Percentiles rank a stretch among this genome's conserved stretches.
These are phyloP conservation scores for Rhododendron vialii DNA, from an alignment of 148 eudicot species.

Conservation along the genomic window DNA sequence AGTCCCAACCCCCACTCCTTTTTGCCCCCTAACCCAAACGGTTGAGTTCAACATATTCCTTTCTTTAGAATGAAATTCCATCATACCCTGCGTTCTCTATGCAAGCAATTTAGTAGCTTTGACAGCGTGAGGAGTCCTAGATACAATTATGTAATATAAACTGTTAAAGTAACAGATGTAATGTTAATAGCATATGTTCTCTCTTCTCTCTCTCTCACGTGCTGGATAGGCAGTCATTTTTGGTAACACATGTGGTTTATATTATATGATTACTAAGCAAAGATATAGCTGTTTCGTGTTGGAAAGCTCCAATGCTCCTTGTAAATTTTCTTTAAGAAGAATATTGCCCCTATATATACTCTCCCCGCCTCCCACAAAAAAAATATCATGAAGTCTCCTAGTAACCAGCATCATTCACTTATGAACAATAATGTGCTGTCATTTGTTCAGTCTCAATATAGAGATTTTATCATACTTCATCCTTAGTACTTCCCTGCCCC, in stretches of 20 bases:
- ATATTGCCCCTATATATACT: not conserved
- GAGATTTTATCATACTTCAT: not conserved
- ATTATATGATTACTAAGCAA: not conserved
- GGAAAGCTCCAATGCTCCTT: not conserved
- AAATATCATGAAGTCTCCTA: not conserved
- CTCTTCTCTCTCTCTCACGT: too few species aligned
- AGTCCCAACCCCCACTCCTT: not conserved
- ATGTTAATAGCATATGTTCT: not conserved
- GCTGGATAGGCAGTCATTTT: too few species aligned
- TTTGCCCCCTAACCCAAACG: not conserved
- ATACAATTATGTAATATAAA: not conserved
- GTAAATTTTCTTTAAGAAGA: not conserved
- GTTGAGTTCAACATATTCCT: not conserved
- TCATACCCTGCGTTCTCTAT: not conserved
- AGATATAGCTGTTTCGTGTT: not conserved
- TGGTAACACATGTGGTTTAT: too few species aligned
- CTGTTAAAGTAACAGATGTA: not conserved
- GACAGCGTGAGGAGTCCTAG: not conserved
- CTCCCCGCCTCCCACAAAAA: not conserved
- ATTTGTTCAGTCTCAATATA: not conserved
- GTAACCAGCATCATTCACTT: not conserved
- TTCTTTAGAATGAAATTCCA: not conserved
- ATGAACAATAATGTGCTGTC: not conserved
- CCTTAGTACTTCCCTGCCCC: not conserved
- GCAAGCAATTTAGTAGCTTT: too few species aligned